These are phyloP conservation scores for Diaporthe sp. DNA, from an alignment of 2,329 filamentous ascomycete species.

Conservation along the genomic window DNA sequence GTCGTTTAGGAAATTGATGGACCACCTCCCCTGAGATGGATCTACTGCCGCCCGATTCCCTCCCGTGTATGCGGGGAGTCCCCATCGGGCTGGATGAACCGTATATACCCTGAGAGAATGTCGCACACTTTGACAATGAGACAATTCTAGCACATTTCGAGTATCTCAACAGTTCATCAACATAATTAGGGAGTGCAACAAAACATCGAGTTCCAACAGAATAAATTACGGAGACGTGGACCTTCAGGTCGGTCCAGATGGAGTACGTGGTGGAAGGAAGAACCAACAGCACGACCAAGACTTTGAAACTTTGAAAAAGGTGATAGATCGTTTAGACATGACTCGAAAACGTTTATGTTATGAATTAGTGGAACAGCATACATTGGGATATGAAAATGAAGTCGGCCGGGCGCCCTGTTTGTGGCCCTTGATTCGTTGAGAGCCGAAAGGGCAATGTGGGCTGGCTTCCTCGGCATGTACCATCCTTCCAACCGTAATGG, in stretches of 20 bases:
- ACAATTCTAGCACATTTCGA: neutral
- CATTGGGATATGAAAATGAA: neutral
- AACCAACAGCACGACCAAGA: neutral
- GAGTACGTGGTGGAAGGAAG: neutral
- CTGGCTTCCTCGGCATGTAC: neutral
- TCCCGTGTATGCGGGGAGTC: conserved; percentile 1
- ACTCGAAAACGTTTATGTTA: neutral
- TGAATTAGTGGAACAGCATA: neutral
- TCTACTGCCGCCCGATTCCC: neutral
- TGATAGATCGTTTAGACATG: conserved; percentile 13
- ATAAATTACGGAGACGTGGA: neutral
- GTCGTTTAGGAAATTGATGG: neutral
- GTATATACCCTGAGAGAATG: neutral
- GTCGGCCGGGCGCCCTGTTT: neutral
- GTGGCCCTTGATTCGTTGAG: neutral
- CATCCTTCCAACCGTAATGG: too few species aligned
- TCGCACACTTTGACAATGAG: neutral
- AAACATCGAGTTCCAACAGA: too few species aligned
- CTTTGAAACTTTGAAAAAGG: neutral
- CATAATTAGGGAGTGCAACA: too few species aligned
- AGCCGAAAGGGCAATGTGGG: conserved; percentile 18
- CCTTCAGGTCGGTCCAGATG: neutral
- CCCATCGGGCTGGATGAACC: neutral
- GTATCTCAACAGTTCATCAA: neutral
- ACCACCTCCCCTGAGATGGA: neutral